Evolutionary conservation across 768 basidiomycete species (phyloP).

Genomic region (Serendipita vermifera): DNA sequence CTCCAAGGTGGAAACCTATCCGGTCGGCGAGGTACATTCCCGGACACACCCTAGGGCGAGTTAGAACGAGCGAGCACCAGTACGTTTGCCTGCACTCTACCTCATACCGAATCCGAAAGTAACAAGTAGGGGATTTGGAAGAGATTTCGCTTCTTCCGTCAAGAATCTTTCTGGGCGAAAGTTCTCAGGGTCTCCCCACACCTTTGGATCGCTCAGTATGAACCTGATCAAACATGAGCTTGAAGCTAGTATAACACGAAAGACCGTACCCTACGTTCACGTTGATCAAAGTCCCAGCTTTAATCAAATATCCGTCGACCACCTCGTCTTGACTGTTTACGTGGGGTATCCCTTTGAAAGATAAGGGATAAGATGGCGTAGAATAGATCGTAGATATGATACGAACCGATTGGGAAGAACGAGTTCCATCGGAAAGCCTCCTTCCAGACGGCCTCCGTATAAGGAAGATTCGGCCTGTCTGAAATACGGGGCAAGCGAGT

Average conservation of each 20-base stretch:
- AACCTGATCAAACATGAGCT: not conserved
- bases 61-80: not conserved
- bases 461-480: not conserved
- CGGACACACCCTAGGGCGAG: not conserved
- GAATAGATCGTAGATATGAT: no score
- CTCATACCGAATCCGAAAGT: not conserved
- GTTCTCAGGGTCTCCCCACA: not conserved
- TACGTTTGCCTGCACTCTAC: not conserved
- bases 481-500: not conserved
- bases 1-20: not conserved
- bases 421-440: not conserved
- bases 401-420: no score
- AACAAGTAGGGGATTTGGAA: not conserved
- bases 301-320: not conserved
- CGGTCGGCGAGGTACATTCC: slow-evolving; percentile 7
- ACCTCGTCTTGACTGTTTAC: not conserved
- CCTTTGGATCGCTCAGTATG: not conserved
- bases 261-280: no score
- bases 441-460: not conserved
- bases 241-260: not conserved
- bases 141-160: not conserved
- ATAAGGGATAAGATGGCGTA: no score
- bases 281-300: not conserved
- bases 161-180: not conserved
- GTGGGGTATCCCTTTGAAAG: no score